Evolutionary conservation across 805 yeast species (phyloP).

Genomic region (Wickerhamomyces queroliae): DNA sequence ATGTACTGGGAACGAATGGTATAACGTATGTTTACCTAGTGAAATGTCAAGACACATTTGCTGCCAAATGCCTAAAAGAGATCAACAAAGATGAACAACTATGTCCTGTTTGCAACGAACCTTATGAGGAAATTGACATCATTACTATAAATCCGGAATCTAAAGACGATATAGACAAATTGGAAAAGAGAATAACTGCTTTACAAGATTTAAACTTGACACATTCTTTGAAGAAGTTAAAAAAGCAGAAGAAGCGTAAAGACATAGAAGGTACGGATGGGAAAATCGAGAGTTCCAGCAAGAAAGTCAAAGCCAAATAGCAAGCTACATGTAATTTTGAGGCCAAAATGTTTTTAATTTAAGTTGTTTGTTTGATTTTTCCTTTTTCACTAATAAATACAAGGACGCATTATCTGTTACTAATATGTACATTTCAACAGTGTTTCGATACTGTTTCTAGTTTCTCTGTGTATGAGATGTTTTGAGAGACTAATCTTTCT

Average conservation of each 20-base stretch:
- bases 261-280: slow-evolving; percentile 1
- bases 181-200: slow-evolving; percentile 18
- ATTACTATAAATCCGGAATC: slow-evolving; percentile 31
- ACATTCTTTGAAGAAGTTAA: slow-evolving; percentile 29
- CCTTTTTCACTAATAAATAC: background rate
- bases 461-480: too few relatives aligned
- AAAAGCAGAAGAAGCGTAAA: slow-evolving; percentile 18
- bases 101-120: slow-evolving; percentile 38
- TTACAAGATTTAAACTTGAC: slow-evolving; percentile 24
- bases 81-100: slow-evolving; percentile 9
- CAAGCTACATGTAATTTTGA: too few relatives aligned
- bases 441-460: too few relatives aligned
- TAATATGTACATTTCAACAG: too few relatives aligned
- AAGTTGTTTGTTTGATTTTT: background rate
- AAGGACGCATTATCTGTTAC: too few relatives aligned
- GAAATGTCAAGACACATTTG: slow-evolving; percentile 39
- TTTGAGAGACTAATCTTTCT: background rate
- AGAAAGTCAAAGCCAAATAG: slow-evolving; percentile 1
- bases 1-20: slow-evolving; percentile 29
- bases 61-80: slow-evolving; percentile 24
- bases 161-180: slow-evolving; percentile 14
- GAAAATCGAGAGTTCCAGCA: background rate
- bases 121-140: slow-evolving; percentile 23
- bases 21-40: slow-evolving; percentile 38
- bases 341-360: too few relatives aligned